Conservation (phyloP, 164 flowering plant species). For the Magnolia officinalis region DNA sequence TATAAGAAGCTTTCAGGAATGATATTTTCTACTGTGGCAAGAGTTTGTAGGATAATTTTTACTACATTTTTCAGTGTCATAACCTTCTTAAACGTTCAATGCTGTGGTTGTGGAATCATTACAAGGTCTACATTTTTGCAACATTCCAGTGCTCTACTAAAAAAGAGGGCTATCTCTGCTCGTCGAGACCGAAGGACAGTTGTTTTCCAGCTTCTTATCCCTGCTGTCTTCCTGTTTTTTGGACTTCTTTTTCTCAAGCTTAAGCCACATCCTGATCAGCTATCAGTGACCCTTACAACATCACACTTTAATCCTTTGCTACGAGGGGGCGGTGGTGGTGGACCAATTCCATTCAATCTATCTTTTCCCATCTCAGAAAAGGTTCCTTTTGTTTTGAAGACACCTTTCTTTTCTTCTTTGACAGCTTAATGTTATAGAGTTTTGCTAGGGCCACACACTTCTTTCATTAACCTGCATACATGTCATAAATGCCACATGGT, state of each 20-base stretch:
- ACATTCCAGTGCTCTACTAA: conserved; percentile 77
- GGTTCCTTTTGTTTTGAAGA: conserved; percentile 30
- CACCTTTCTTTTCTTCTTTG: background rate
- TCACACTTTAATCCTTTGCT: conserved; percentile 86
- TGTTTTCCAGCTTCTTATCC: conserved; percentile 89
- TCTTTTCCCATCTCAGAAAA: conserved; percentile 59
- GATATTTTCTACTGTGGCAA: conserved; percentile 33
- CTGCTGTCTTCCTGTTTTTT: conserved; percentile 75
- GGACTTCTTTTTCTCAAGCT: conserved; percentile 85
- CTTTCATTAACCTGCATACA: too few relatives aligned
- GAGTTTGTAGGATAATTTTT: conserved; percentile 41
- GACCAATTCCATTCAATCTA: conserved; percentile 92
- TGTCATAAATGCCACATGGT: too few relatives aligned
- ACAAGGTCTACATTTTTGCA: conserved; percentile 70
- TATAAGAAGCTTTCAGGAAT: conserved; percentile 31
- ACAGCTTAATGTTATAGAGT: background rate
- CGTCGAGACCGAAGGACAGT: conserved; percentile 81
- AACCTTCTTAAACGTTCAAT: conserved; percentile 45
- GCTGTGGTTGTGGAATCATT: conserved; percentile 60
- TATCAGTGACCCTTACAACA: conserved; percentile 74
- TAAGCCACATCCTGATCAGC: conserved; percentile 96
- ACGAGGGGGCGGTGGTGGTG: conserved; percentile 92
- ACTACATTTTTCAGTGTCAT: conserved; percentile 46
- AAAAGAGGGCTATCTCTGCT: conserved; percentile 82
- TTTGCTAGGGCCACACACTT: background rate